Evolutionary conservation across 2,329 filamentous ascomycete genomes (phyloP).

Genomic region (Colletotrichum magnum): DNA sequence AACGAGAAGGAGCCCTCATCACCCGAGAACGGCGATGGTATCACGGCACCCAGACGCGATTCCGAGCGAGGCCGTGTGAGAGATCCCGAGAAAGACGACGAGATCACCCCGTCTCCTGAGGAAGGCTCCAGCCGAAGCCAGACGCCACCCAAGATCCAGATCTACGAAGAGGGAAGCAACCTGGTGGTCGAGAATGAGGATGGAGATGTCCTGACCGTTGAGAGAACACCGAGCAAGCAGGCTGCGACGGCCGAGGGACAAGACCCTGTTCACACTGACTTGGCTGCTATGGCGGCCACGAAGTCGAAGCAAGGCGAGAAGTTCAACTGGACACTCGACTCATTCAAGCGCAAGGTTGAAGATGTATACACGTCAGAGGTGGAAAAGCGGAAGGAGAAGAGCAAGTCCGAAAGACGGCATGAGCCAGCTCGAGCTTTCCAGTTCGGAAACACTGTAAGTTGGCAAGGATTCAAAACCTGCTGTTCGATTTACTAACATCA

Average conservation of each 20-base stretch:
- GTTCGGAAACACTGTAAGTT: conserved; percentile 81
- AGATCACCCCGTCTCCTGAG: conserved; percentile 35
- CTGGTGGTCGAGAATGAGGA: conserved; percentile 88
- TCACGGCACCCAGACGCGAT: conserved; percentile 12
- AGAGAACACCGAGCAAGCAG: conserved; percentile 57
- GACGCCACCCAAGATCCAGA: conserved; percentile 64
- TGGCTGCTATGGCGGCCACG: conserved; percentile 7
- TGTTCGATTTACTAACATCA: conserved; percentile 46
- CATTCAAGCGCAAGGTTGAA: conserved; percentile 64
- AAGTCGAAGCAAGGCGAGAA: conserved; percentile 52
- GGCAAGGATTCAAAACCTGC: not conserved
- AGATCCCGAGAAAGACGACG: conserved; percentile 36
- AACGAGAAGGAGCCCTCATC: conserved; percentile 46
- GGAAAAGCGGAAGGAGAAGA: conserved; percentile 72
- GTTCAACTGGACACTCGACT: conserved; percentile 57
- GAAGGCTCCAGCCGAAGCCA: conserved; percentile 29
- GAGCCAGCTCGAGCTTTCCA: conserved; percentile 88
- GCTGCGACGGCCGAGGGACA: conserved; percentile 1
- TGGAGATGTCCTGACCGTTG: conserved; percentile 84
- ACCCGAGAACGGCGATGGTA: conserved; percentile 43
- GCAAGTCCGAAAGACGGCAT: conserved; percentile 68
- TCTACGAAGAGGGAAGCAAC: conserved; percentile 85
- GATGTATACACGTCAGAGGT: conserved; percentile 73
- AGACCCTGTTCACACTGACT: conserved; percentile 21
- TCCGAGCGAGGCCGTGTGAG: conserved; percentile 29